These are phyloP conservation scores for Linderniella brevidens DNA, from an alignment of 257 asterid genomes.

Conservation along the genomic window DNA sequence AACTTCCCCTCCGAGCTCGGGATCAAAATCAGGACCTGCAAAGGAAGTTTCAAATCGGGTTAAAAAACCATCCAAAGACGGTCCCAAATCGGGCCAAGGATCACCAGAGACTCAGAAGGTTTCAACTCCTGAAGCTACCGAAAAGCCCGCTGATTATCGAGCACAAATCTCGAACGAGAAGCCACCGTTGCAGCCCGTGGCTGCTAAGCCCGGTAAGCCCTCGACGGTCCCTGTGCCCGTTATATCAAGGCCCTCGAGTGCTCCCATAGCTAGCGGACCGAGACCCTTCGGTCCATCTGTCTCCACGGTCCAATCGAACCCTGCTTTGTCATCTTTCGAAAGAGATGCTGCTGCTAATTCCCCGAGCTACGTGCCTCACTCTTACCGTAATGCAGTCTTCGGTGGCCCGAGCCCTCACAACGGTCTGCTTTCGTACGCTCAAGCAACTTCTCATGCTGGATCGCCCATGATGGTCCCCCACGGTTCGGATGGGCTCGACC, in stretches of 20 bases:
- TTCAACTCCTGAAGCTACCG: no score
- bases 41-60: slow-evolving; percentile 15
- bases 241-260: slow-evolving; percentile 1
- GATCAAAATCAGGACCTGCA: slow-evolving; percentile 16
- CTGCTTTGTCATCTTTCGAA: slow-evolving; percentile 45
- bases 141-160: slow-evolving; percentile 12
- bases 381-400: slow-evolving; percentile 72
- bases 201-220: background rate
- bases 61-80: slow-evolving; percentile 24
- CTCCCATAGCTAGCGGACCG: background rate
- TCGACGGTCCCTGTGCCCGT: background rate
- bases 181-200: background rate
- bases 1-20: slow-evolving; percentile 14
- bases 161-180: background rate
- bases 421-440: slow-evolving; percentile 29
- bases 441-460: slow-evolving; percentile 24
- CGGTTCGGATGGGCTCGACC: slow-evolving; percentile 33
- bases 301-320: slow-evolving; percentile 40
- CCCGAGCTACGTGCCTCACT: slow-evolving; percentile 48
- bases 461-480: slow-evolving; percentile 29
- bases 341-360: slow-evolving; percentile 39
- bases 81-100: slow-evolving; percentile 19
- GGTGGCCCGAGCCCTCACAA: slow-evolving; percentile 37
- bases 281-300: slow-evolving; percentile 29
- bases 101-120: no score